Conservation (phyloP, 2,329 filamentous ascomycete genomes). For the Nothophaeocryptopus gaeumannii region DNA sequence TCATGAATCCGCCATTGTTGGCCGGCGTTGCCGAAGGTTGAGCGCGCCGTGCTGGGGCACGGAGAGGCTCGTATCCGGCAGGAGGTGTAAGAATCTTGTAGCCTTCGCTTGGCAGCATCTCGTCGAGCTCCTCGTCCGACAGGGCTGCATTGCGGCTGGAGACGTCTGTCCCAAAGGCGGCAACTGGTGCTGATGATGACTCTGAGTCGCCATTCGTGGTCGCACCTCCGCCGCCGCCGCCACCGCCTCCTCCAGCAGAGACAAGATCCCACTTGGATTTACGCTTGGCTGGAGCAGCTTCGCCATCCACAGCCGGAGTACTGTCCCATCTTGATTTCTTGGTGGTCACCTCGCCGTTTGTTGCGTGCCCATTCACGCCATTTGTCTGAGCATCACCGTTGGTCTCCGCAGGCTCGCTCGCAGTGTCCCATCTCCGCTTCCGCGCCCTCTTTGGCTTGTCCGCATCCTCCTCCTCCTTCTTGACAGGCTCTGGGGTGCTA, state of each 20-base stretch:
- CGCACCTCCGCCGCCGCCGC: constrained; percentile 69
- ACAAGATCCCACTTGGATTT: constrained; percentile 92
- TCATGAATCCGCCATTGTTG: constrained; percentile 80
- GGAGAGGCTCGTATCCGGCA: constrained; percentile 83
- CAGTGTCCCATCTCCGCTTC: constrained; percentile 91
- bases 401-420: constrained; percentile 40
- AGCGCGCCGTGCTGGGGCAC: constrained; percentile 71
- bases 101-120: constrained; percentile 84
- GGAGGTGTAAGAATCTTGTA: constrained; percentile 91
- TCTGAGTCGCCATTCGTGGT: constrained; percentile 36
- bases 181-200: constrained; percentile 31
- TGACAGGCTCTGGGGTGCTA: constrained; percentile 30
- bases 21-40: constrained; percentile 69
- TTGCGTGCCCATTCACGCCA: constrained; percentile 15
- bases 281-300: constrained; percentile 64
- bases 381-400: constrained; percentile 20
- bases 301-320: constrained; percentile 53
- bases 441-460: constrained; percentile 67
- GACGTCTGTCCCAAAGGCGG: constrained; percentile 75
- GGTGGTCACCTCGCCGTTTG: constrained; percentile 28
- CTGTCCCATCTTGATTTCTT: constrained; percentile 90
- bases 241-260: constrained; percentile 62
- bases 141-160: constrained; percentile 74
- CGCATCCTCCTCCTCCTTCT: constrained; percentile 55
- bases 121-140: constrained; percentile 90